Conservation (phyloP, 306 rosid species). For the Acacia crassicarpa region DNA sequence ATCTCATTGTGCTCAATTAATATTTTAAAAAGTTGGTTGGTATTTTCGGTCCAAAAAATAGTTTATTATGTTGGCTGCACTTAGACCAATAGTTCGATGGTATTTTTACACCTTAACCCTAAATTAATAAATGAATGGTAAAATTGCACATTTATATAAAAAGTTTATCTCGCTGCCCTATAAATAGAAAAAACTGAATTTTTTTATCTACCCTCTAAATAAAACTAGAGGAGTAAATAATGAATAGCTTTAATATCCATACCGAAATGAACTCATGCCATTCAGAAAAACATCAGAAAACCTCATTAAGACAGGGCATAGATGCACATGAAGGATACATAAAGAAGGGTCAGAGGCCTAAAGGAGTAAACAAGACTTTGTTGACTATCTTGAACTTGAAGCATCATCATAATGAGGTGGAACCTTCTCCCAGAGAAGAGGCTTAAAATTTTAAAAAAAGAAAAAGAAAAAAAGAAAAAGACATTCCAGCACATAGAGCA, state of each 20-base stretch:
- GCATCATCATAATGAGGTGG: conserved; percentile 3
- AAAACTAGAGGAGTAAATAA: neutral
- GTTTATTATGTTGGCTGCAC: too few species aligned
- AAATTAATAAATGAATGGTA: too few species aligned
- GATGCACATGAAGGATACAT: neutral
- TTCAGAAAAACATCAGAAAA: neutral
- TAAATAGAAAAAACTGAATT: too few species aligned
- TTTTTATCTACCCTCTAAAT: too few species aligned
- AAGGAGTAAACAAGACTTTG: neutral
- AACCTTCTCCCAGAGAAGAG: conserved; percentile 14
- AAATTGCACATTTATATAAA: too few species aligned
- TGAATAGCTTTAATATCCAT: neutral
- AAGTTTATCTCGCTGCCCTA: too few species aligned
- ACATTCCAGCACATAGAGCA: neutral
- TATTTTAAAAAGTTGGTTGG: too few species aligned
- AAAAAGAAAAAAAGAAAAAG: neutral
- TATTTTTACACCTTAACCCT: too few species aligned
- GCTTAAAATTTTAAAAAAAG: neutral
- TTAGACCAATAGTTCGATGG: too few species aligned
- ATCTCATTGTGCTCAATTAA: too few species aligned
- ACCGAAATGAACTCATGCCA: neutral
- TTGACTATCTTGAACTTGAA: conserved; percentile 18
- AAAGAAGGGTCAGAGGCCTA: neutral
- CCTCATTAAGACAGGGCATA: neutral
- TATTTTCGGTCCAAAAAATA: too few species aligned